Base-by-base conservation (phyloP, 148 eudicot genomes). In the Suaeda aralocaspica region DNA sequence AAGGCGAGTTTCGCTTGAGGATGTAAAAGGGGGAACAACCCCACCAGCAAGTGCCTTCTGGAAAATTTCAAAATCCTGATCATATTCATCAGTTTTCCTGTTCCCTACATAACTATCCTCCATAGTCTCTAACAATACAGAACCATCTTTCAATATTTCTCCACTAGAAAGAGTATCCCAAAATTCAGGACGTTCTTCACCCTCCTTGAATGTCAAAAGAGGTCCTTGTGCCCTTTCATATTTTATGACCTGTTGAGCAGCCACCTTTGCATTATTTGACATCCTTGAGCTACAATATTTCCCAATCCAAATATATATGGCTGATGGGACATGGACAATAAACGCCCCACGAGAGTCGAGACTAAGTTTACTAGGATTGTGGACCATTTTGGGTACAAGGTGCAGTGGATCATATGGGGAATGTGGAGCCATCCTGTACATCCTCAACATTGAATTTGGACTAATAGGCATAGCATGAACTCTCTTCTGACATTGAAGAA, bases 261-360 rank as follows among this genome's bases (percentile, higher is more conserved):
- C 96, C 59, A 78, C 71, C 62, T 44, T 79, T 7, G 97, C 97
- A 69, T 71, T 84, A 31, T 85, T 85, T 28, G 85, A 85, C 93
- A 95, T 95, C 55, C 66, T 74, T 0, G 84, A 50, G 46, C 75
- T 74, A 68, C 96, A 95, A 33, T 77, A 36, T 79, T 84, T 87
- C 64, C 99, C 99, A 18, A 86, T 74, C 99, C 99, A 95, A 34
- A 89, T 81, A 81, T 86, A 91, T 28, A 95, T 78, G 13, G 90
- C 88, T 28, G 91, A 77, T 75, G 99, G 97, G 64, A 88, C 83
- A 69, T 89, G 96, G 46, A 95, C 57, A 63, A 95, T 72, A 48
- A 95, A 95, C 1, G 99, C 96, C 67, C 99, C 99, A 30, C 99
- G 87, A 34, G 99, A 95, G 73, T 95, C 99, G 1, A 95, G 89